Evolutionary conservation across 1,139 yeast genomes (phyloP).

Genomic region (Suhomyces bribrorum): DNA sequence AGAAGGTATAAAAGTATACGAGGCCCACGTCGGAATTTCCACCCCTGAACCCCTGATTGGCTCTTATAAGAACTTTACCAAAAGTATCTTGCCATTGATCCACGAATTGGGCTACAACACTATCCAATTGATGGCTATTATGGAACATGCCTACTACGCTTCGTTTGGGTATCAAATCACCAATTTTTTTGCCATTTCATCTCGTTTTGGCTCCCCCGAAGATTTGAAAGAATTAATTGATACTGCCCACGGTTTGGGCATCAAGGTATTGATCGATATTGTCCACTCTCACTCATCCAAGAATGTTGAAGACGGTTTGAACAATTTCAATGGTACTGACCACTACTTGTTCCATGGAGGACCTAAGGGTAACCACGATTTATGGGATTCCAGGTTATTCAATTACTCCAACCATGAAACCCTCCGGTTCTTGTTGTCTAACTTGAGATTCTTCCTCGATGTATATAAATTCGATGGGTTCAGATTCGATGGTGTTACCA

Average conservation of each 20-base stretch:
- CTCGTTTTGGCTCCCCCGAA: conserved; percentile 93
- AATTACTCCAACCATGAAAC: conserved; percentile 92
- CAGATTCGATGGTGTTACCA: conserved; percentile 94
- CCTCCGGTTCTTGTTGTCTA: conserved; percentile 81
- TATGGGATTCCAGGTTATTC: conserved; percentile 94
- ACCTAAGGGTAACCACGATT: conserved; percentile 77
- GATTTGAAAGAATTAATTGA: conserved; percentile 89
- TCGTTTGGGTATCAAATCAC: conserved; percentile 96
- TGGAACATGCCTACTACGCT: conserved; percentile 99
- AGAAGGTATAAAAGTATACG: conserved; percentile 74
- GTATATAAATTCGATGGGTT: conserved; percentile 91
- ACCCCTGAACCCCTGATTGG: conserved; percentile 87
- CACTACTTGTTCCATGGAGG: conserved; percentile 93
- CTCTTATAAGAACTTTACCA: conserved; percentile 80
- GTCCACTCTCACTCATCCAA: conserved; percentile 97
- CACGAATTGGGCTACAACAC: conserved; percentile 86
- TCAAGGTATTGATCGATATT: conserved; percentile 83
- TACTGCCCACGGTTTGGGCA: conserved; percentile 86
- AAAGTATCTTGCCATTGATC: conserved; percentile 79
- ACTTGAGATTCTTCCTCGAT: conserved; percentile 80
- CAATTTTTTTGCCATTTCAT: conserved; percentile 84
- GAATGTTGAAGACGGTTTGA: conserved; percentile 90
- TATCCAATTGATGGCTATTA: conserved; percentile 93
- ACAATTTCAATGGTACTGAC: conserved; percentile 93
- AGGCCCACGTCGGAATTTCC: conserved; percentile 95